Evolutionary conservation across 805 yeast species (phyloP).

Genomic region (Lachancea waltii): DNA sequence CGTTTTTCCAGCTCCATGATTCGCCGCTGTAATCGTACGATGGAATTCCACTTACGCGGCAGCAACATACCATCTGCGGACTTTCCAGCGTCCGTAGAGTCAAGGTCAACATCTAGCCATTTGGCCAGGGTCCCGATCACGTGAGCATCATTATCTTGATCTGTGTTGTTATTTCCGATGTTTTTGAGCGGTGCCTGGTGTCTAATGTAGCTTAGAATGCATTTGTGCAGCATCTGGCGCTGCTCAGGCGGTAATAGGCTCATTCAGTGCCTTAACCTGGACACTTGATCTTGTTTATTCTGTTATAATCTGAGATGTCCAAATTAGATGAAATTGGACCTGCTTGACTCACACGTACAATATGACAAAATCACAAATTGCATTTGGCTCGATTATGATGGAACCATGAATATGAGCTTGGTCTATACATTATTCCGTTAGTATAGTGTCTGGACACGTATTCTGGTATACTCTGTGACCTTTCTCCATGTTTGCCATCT

Average conservation of each 20-base stretch:
- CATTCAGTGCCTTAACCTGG: slow-evolving; percentile 1
- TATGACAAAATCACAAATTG: too few species aligned
- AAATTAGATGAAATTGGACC: too few species aligned
- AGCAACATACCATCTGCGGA: slow-evolving; percentile 9
- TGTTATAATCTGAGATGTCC: too few species aligned
- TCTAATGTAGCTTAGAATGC: slow-evolving; percentile 15
- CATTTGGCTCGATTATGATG: too few species aligned
- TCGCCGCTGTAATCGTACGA: slow-evolving; percentile 68
- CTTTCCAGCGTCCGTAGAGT: slow-evolving; percentile 1
- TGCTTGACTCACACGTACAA: too few species aligned
- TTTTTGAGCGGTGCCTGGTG: slow-evolving; percentile 10
- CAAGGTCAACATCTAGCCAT: slow-evolving; percentile 10
- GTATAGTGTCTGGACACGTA: too few species aligned
- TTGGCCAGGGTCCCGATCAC: slow-evolving; percentile 4
- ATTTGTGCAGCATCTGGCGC: slow-evolving; percentile 13
- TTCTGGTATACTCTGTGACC: too few species aligned
- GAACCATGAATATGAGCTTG: too few species aligned
- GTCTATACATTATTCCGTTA: too few species aligned
- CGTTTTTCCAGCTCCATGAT: slow-evolving; percentile 65
- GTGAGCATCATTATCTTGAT: background rate
- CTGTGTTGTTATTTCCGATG: slow-evolving; percentile 1
- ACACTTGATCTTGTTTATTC: background rate
- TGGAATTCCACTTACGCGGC: slow-evolving; percentile 77
- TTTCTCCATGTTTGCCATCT: too few species aligned
- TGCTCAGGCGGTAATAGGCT: slow-evolving; percentile 10